Base-by-base conservation (phyloP, 129 eudicot species). In the Apium graveolens region DNA sequence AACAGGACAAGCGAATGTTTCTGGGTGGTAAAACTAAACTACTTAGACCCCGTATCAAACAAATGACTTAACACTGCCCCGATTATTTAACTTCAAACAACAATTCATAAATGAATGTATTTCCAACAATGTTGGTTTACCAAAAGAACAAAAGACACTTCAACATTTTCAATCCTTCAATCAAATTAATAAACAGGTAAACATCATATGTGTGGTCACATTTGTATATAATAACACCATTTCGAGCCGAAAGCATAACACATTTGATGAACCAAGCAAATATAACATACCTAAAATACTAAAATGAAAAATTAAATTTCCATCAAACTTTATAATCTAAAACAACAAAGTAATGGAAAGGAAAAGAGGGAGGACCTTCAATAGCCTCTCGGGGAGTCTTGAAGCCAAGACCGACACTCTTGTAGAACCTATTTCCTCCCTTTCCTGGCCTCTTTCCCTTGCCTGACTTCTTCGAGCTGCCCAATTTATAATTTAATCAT, bases 361-460 rank as follows among this genome's bases (percentile, higher is more conserved):
- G 46, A 73, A 41, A 71, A 77, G 8, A 70, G 16, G 31, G 4
- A 24, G n/a, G n/a, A 85, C 88, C 88, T 76, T 85, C 85, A 37
- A 76, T 70, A 63, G 88, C 88, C 65, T 85, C 88, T 62, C 88
- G 49, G 46, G 80, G 80, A 20, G 76, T 72, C 53, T 72, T 72
- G 20, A 72, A 72, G 17, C 76, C 76, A 4, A 72, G 45, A 5
- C 88, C 88, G 38, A 85, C 76, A 77, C 73, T 81, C 88, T 85
- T 85, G 39, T 43, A 79, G 85, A 73, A 85, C 7, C 88, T 70
- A 68, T 85, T 85, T 1, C 88, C 88, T 35, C 88, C 88, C 34
- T 85, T 85, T 12, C 76, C 76, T 7, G 88, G 85, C 60, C 83
- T 79, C 83, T 85, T 85, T 27, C 88, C 88, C 78, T 85, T 85